Conservation (phyloP, 305 asterid genomes). For the Andrographis paniculata region DNA sequence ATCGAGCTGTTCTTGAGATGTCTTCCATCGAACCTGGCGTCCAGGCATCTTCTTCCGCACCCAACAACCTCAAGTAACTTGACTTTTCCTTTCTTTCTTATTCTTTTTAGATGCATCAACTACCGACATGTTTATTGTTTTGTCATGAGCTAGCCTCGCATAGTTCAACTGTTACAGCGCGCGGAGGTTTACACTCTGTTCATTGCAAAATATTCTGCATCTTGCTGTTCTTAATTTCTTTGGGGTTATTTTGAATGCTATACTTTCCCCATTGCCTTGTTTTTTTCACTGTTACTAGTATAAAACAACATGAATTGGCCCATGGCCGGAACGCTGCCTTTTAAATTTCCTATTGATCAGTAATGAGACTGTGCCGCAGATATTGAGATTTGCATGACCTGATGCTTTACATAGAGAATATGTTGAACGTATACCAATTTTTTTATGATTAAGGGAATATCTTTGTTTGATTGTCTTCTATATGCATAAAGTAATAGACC, state of each 20-base stretch:
- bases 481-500: not conserved
- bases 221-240: not conserved
- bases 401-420: conserved; percentile 4
- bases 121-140: too few species aligned
- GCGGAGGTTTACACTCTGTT: too few species aligned
- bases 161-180: too few species aligned
- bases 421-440: not conserved
- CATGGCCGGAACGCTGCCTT: conserved; percentile 7
- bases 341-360: not conserved
- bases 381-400: conserved; percentile 9
- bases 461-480: too few species aligned
- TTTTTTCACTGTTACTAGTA: conserved; percentile 12
- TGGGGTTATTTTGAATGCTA: not conserved
- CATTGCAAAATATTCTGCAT: too few species aligned
- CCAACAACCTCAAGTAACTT: conserved; percentile 44
- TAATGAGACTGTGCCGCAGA: conserved; percentile 1
- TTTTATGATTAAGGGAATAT: too few species aligned
- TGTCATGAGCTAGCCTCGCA: too few species aligned
- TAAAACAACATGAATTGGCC: not conserved
- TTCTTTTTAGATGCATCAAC: not conserved
- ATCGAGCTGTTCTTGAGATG: conserved; percentile 88
- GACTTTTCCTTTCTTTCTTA: conserved; percentile 2
- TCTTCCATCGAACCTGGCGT: conserved; percentile 53
- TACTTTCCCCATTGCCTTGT: conserved; percentile 6
- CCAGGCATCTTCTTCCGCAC: conserved; percentile 41